These are phyloP conservation scores for Lithohypha guttulata DNA, from an alignment of 2,329 filamentous ascomycete genomes.

Conservation along the genomic window DNA sequence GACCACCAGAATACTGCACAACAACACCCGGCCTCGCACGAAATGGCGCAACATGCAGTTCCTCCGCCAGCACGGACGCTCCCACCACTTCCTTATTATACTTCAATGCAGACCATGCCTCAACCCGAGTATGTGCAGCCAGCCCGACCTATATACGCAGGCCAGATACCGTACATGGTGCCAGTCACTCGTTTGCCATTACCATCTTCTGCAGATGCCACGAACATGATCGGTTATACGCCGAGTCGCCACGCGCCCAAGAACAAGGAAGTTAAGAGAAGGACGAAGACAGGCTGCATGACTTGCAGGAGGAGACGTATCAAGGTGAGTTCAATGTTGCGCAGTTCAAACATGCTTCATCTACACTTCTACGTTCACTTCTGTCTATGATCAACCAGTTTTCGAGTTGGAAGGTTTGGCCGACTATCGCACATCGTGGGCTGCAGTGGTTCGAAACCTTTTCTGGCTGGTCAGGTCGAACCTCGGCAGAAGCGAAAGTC, in stretches of 20 bases:
- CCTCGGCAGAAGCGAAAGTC: slow-evolving; percentile 7
- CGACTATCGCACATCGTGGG: not conserved
- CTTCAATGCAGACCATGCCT: slow-evolving; percentile 16
- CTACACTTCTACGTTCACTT: not conserved
- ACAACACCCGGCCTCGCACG: slow-evolving; percentile 17
- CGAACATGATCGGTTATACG: slow-evolving; percentile 16
- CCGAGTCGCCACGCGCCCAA: slow-evolving; percentile 38
- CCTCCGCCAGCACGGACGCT: slow-evolving; percentile 20
- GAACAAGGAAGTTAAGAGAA: slow-evolving; percentile 60
- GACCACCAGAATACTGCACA: slow-evolving; percentile 11
- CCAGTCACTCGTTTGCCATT: slow-evolving; percentile 18
- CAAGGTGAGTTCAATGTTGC: slow-evolving; percentile 48
- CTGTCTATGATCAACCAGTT: not conserved
- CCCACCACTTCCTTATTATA: slow-evolving; percentile 21
- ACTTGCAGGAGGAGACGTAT: slow-evolving; percentile 58
- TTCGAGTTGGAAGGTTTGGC: not conserved
- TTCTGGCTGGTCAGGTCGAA: slow-evolving; percentile 5
- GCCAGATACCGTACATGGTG: slow-evolving; percentile 15
- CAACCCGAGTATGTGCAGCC: slow-evolving; percentile 19
- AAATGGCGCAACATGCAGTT: slow-evolving; percentile 18
- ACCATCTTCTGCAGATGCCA: slow-evolving; percentile 17
- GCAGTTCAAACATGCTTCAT: not conserved
- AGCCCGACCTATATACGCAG: slow-evolving; percentile 17
- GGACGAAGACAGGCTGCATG: slow-evolving; percentile 63
- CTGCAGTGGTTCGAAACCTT: not conserved